A percentile compares a stretch with the other conserved stretches of the same genome.
Conservation (phyloP, 768 basidiomycete species). For the Gautieria morchelliformis region DNA sequence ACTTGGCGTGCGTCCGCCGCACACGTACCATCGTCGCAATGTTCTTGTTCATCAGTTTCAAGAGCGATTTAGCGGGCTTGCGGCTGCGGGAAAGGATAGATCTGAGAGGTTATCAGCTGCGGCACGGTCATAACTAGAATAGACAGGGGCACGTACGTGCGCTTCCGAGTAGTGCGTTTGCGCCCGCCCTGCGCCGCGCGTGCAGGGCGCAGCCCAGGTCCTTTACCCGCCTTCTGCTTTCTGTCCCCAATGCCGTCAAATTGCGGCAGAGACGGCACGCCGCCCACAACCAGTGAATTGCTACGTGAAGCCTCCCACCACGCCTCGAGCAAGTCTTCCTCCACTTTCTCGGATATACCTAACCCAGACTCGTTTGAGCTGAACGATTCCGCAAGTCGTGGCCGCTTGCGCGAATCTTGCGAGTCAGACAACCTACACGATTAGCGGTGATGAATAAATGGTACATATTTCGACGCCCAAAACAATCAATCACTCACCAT, state of each 20-base stretch:
- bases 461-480: not conserved
- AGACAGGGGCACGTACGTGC: not conserved
- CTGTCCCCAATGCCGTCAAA: conserved; percentile 28
- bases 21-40: conserved; percentile 67
- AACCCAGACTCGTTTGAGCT: not conserved
- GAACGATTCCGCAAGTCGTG: conserved; percentile 15
- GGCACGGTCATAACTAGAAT: not conserved
- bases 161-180: not conserved
- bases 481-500: conserved; percentile 32
- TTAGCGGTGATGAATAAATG: no score
- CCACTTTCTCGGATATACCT: not conserved
- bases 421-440: not conserved
- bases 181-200: not conserved
- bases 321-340: conserved; percentile 24
- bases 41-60: conserved; percentile 68
- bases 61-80: conserved; percentile 32
- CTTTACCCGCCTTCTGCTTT: conserved; percentile 15
- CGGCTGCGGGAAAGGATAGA: conserved; percentile 6
- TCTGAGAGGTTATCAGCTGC: not conserved
- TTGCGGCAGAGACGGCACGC: conserved; percentile 40
- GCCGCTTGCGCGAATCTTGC: conserved; percentile 45
- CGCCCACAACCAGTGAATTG: conserved; percentile 51
- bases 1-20: conserved; percentile 62
- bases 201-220: conserved; percentile 10
- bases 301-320: conserved; percentile 74